phyloP scores from a whole-genome alignment of 2,329 filamentous ascomycete species.

The Magnaporthales sp. region DNA sequence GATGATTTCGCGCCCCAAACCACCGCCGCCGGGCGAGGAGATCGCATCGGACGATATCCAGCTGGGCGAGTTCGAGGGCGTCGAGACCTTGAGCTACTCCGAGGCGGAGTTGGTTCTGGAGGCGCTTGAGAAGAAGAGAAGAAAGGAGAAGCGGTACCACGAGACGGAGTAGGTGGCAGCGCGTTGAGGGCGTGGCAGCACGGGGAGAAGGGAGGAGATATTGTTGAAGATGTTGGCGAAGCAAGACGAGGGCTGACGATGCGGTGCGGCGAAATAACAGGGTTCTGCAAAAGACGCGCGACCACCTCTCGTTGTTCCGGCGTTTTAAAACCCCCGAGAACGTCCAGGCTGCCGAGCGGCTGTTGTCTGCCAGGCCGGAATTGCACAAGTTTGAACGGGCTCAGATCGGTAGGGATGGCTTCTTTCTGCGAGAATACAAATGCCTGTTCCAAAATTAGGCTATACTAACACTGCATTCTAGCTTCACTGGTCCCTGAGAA shows the following conservation, averaged over 20 bases:
- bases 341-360: constrained; percentile 84
- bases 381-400: constrained; percentile 89
- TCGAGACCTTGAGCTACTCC: constrained; percentile 84
- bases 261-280: constrained; percentile 24
- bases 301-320: constrained; percentile 90
- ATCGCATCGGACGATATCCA: constrained; percentile 74
- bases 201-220: neutral
- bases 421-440: neutral
- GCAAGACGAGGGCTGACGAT: neutral
- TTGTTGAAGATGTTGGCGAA: neutral
- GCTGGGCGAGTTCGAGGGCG: constrained; percentile 88
- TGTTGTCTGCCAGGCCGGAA: constrained; percentile 70
- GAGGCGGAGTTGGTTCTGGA: constrained; percentile 90
- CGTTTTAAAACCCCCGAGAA: constrained; percentile 95
- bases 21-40: constrained; percentile 68
- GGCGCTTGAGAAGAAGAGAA: constrained; percentile 73
- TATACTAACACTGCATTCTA: constrained; percentile 31
- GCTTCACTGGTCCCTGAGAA: constrained; percentile 83
- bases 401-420: constrained; percentile 51
- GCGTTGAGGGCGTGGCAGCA: neutral
- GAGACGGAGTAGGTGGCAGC: constrained; percentile 60
- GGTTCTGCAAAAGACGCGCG: constrained; percentile 78
- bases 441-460: neutral
- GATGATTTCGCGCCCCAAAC: constrained; percentile 55
- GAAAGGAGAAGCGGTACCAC: constrained; percentile 72